Percentiles rank a stretch among this genome's conserved stretches.
These are phyloP conservation scores for Penicillium herquei DNA, from an alignment of 495 filamentous ascomycete species.

Conservation along the genomic window DNA sequence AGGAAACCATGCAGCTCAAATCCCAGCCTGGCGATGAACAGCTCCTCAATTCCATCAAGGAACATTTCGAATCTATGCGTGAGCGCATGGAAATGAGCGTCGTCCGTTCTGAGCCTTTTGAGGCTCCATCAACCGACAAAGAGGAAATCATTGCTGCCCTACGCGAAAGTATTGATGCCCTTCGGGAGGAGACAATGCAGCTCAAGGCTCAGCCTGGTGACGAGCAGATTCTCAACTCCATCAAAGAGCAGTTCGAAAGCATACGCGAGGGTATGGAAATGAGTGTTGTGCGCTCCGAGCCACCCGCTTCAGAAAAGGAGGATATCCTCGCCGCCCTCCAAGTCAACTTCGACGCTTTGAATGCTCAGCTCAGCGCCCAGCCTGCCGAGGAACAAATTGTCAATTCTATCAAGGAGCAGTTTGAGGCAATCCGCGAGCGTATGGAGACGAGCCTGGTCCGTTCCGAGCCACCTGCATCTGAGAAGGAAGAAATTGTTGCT, in stretches of 20 bases:
- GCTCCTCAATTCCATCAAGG: constrained; percentile 53
- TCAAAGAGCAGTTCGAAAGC: constrained; percentile 72
- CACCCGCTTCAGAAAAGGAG: constrained; percentile 26
- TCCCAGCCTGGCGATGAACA: constrained; percentile 14
- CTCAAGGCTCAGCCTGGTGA: constrained; percentile 13
- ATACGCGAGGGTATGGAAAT: constrained; percentile 57
- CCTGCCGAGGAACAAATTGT: constrained; percentile 24
- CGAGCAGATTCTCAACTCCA: constrained; percentile 40
- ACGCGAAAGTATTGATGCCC: constrained; percentile 64
- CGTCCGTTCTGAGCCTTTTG: constrained; percentile 42
- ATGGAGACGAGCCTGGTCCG: constrained; percentile 41
- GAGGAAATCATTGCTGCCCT: constrained; percentile 67
- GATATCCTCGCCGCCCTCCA: constrained; percentile 68
- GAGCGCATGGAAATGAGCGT: constrained; percentile 51
- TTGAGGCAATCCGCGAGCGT: constrained; percentile 68
- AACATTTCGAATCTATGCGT: constrained; percentile 72
- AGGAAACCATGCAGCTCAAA: constrained; percentile 5
- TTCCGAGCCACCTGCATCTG: constrained; percentile 37
- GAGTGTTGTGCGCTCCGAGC: constrained; percentile 36
- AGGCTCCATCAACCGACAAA: constrained; percentile 43
- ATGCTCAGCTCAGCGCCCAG: constrained; percentile 6
- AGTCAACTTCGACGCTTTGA: constrained; percentile 65
- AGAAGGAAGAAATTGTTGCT: constrained; percentile 59
- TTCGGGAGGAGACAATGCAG: constrained; percentile 23
- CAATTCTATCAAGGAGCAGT: constrained; percentile 62